Conservation (phyloP, 2,329 filamentous ascomycete species). For the Aspergillus oerlinghausenensis region DNA sequence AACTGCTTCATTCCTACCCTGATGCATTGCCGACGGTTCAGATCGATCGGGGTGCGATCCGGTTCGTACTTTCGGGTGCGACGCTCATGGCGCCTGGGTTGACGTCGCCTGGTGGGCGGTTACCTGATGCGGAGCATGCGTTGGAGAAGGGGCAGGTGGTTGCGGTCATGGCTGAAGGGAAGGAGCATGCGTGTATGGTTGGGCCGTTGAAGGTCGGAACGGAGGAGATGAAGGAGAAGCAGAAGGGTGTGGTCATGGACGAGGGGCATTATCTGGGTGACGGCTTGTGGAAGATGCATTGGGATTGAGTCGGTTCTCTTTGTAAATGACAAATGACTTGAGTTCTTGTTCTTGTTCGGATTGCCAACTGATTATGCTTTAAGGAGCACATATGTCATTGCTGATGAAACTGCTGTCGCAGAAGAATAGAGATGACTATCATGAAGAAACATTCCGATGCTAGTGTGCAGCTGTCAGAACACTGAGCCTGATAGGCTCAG, state of each 20-base stretch:
- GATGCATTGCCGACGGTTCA: slow-evolving; percentile 75
- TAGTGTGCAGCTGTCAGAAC: too few species aligned
- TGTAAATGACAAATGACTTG: neutral
- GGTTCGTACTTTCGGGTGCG: slow-evolving; percentile 89
- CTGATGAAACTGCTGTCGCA: neutral
- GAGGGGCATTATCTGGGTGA: slow-evolving; percentile 91
- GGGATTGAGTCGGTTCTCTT: slow-evolving; percentile 42
- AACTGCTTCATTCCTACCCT: slow-evolving; percentile 85
- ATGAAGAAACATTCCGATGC: neutral
- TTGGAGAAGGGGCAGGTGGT: slow-evolving; percentile 78
- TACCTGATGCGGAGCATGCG: slow-evolving; percentile 63
- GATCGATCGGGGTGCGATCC: slow-evolving; percentile 92
- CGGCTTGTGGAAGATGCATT: slow-evolving; percentile 75
- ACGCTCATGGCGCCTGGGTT: slow-evolving; percentile 94
- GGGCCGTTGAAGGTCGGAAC: slow-evolving; percentile 80
- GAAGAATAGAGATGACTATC: neutral
- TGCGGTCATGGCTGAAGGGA: slow-evolving; percentile 87
- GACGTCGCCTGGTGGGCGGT: slow-evolving; percentile 73
- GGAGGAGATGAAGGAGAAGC: slow-evolving; percentile 86
- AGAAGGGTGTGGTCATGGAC: slow-evolving; percentile 91
- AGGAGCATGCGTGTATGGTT: slow-evolving; percentile 84
- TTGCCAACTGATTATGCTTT: neutral
- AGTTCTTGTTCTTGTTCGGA: neutral
- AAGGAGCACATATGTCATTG: neutral
- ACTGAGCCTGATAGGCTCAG: neutral